Percentiles rank a stretch among this genome's conserved stretches.
phyloP scores from a whole-genome alignment of 2,329 filamentous ascomycete species.

The Moelleriella libera region DNA sequence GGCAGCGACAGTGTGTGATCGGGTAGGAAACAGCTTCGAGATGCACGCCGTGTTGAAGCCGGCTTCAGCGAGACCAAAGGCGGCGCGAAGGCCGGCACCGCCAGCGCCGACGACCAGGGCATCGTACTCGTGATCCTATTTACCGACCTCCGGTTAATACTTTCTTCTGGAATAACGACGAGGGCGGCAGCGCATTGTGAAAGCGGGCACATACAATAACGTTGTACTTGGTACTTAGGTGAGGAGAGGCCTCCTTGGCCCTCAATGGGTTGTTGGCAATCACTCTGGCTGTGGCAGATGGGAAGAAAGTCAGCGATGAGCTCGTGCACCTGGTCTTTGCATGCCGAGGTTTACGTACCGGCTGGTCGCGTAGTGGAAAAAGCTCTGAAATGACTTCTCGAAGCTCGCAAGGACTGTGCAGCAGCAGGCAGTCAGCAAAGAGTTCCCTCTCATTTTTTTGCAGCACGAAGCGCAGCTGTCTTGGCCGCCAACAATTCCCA shows the following conservation, averaged over 20 bases:
- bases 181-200: neutral
- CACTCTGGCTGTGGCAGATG: constrained; percentile 51
- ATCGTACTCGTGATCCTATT: constrained; percentile 93
- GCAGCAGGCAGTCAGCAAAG: neutral
- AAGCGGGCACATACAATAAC: constrained; percentile 59
- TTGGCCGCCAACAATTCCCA: neutral
- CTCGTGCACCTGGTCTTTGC: neutral
- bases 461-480: neutral
- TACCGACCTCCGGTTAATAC: neutral
- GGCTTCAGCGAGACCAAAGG: constrained; percentile 75
- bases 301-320: neutral
- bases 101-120: constrained; percentile 84
- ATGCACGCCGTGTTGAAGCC: constrained; percentile 86
- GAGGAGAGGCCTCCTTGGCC: constrained; percentile 84
- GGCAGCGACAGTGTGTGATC: constrained; percentile 71
- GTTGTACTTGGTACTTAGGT: constrained; percentile 80
- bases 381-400: constrained; percentile 53
- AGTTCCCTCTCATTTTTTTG: neutral
- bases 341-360: constrained; percentile 34
- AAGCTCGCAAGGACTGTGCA: constrained; percentile 45
- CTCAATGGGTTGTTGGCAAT: constrained; percentile 74
- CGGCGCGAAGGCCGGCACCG: constrained; percentile 67
- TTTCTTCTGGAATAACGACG: neutral
- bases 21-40: constrained; percentile 73
- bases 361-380: constrained; percentile 81